These are phyloP conservation scores for Silene vulgaris DNA, from an alignment of 179 eudicot species.

Conservation along the genomic window DNA sequence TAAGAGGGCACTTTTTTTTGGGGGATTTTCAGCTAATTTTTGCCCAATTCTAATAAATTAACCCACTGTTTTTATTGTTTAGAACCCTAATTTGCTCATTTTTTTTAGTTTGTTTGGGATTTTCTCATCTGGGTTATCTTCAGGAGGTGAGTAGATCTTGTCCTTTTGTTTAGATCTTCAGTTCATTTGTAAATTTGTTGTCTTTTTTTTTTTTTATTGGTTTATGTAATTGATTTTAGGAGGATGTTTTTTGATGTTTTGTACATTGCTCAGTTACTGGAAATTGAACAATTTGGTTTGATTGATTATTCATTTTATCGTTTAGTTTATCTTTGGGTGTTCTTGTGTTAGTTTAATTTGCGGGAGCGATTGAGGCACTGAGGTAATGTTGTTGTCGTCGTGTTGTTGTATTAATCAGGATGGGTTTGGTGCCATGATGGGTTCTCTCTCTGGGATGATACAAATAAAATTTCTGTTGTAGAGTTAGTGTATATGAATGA, in stretches of 20 bases:
- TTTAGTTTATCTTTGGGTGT: background rate
- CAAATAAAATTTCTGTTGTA: background rate
- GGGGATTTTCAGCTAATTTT: conserved; percentile 7
- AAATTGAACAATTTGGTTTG: background rate
- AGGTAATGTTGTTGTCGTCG: background rate
- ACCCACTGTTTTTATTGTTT: background rate
- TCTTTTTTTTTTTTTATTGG: background rate
- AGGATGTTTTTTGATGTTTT: background rate
- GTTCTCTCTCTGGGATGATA: background rate
- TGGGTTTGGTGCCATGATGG: background rate
- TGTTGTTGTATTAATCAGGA: background rate
- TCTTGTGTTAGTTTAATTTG: background rate
- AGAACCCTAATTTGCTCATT: conserved; percentile 14
- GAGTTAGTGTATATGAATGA: background rate
- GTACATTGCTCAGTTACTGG: background rate
- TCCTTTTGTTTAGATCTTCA: conserved; percentile 11
- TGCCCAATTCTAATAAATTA: background rate
- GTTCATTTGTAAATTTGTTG: background rate
- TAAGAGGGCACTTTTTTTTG: background rate
- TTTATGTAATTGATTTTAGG: background rate
- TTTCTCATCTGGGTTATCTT: background rate
- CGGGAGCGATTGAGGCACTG: too few relatives aligned
- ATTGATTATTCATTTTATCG: background rate
- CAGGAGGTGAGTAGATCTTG: conserved; percentile 17
- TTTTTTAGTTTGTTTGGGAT: background rate